Percentiles rank a stretch among this genome's conserved stretches.
These are phyloP conservation scores for Gaeumannomyces sp. DNA, from an alignment of 2,329 filamentous ascomycete genomes.

Conservation along the genomic window DNA sequence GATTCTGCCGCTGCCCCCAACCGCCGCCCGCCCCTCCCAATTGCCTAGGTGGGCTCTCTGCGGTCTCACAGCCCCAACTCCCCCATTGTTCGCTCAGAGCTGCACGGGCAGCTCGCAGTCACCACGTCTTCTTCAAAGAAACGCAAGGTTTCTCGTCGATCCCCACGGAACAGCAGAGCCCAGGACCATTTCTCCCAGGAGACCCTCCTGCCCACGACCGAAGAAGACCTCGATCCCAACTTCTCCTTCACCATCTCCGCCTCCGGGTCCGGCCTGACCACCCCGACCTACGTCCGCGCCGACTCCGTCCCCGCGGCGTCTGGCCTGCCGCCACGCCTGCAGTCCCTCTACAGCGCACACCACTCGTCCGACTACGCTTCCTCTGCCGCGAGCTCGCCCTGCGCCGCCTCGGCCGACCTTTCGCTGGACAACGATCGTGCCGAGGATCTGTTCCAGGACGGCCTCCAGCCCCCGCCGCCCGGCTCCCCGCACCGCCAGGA, in stretches of 20 bases:
- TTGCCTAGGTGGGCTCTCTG: background rate
- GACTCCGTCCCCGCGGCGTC: conserved; percentile 37
- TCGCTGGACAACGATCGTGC: conserved; percentile 50
- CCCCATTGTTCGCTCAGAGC: conserved; percentile 35
- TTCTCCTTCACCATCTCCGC: conserved; percentile 43
- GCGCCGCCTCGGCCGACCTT: conserved; percentile 50
- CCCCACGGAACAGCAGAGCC: conserved; percentile 31
- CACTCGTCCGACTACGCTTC: conserved; percentile 43
- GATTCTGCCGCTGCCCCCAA: background rate
- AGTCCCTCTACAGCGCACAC: conserved; percentile 35
- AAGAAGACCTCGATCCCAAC: conserved; percentile 41
- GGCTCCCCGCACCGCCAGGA: conserved; percentile 30
- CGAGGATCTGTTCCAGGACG: conserved; percentile 36
- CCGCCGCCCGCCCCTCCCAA: background rate
- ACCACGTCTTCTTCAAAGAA: conserved; percentile 71
- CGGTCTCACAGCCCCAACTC: background rate
- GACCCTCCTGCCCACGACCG: conserved; percentile 46
- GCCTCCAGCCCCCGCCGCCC: conserved; percentile 22
- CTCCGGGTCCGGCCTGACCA: conserved; percentile 29
- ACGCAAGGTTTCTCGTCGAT: conserved; percentile 56
- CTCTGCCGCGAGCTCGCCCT: conserved; percentile 53
- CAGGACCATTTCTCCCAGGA: conserved; percentile 29
- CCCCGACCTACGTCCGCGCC: conserved; percentile 33
- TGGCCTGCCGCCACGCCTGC: conserved; percentile 46
- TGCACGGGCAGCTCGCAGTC: conserved; percentile 61